Evolutionary conservation across 1,284 basidiomycete genomes (phyloP).

Genomic region (Trichosporon sp.): DNA sequence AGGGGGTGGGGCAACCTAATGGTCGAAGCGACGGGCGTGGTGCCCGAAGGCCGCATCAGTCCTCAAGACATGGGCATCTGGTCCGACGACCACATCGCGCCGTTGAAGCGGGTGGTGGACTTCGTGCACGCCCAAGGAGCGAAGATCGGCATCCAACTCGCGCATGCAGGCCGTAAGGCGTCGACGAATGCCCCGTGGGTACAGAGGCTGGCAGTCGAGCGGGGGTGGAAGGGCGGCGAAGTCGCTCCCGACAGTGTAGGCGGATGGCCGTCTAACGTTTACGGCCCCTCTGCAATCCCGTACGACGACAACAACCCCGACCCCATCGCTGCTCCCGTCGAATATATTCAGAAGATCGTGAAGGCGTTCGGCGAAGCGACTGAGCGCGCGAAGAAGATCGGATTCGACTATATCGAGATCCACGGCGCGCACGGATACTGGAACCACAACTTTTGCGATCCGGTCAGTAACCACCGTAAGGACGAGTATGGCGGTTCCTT

Average conservation of each 20-base stretch:
- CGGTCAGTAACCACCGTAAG: constrained; percentile 62
- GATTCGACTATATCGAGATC: constrained; percentile 77
- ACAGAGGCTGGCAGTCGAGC: constrained; percentile 25
- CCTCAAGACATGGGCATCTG: constrained; percentile 60
- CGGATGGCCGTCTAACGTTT: constrained; percentile 66
- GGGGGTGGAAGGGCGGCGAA: constrained; percentile 39
- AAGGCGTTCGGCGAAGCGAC: constrained; percentile 62
- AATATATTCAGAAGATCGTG: constrained; percentile 59
- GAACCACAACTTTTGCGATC: constrained; percentile 60
- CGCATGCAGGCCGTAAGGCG: constrained; percentile 71
- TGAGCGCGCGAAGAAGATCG: constrained; percentile 58
- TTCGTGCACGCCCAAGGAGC: constrained; percentile 65
- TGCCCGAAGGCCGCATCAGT: constrained; percentile 65
- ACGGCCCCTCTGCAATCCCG: constrained; percentile 57
- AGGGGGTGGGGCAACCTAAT: constrained; percentile 57
- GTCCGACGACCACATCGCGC: constrained; percentile 65
- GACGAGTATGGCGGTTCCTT: constrained; percentile 69
- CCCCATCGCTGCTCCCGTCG: constrained; percentile 57
- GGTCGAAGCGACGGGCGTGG: constrained; percentile 64
- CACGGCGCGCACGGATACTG: constrained; percentile 68
- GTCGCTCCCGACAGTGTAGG: constrained; percentile 51
- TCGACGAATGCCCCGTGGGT: constrained; percentile 61
- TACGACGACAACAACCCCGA: constrained; percentile 53
- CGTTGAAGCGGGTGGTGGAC: constrained; percentile 63
- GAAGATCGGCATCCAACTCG: constrained; percentile 71